Base-by-base conservation (phyloP, 495 filamentous ascomycete species). In the Margaritispora aquatica region DNA sequence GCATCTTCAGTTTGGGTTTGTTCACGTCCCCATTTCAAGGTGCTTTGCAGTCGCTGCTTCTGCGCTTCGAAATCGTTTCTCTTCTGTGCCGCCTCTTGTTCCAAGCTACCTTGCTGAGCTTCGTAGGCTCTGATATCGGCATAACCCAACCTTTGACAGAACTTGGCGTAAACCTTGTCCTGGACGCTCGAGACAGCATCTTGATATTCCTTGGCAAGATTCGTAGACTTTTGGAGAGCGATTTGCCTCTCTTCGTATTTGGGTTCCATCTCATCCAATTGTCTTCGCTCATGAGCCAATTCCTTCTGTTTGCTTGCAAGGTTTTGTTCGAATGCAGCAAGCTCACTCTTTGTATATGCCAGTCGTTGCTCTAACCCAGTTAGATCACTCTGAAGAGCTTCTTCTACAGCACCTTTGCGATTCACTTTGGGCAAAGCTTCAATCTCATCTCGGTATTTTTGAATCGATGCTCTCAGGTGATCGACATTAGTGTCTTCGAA, bases 401-500 rank as follows among this genome's bases (percentile, higher is more conserved):
- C 92, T 65, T 97, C 92, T 51, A 87, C 87, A 0, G 83, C 75
- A 23, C 83, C 84, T 52, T 85, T 80, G 57, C 88, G 85, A 55
- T 88, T 85, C 27, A 82, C 81, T 64, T 85, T 87, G 11, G 92
- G 90, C 31, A 99, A 78, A 54, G 82, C 84, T 26, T 78, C 77
- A 47, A 97, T 79, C 54, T 96, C 88, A 9, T 78, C 78, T 59
- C 83, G 73, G 44, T 90, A 75, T 63, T 90, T 90, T 52, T 95
- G 86, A 17, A 68, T 70, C 64, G 72, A 69, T 59, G 82, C 85
- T 61, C 84, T 77, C 19, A 96, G 78, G 63, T 89, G 88, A 57
- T 94, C 88, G 13, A 97, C 81, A 60, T 96, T 92, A 7, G 87
- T 81, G 62, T 96, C 92, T 65, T 95, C 92, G 78, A 93, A 97